Percentiles rank a stretch among this genome's conserved stretches.
Evolutionary conservation across 2,329 filamentous ascomycete species (phyloP).

Genomic region (Colletotrichum sidae): DNA sequence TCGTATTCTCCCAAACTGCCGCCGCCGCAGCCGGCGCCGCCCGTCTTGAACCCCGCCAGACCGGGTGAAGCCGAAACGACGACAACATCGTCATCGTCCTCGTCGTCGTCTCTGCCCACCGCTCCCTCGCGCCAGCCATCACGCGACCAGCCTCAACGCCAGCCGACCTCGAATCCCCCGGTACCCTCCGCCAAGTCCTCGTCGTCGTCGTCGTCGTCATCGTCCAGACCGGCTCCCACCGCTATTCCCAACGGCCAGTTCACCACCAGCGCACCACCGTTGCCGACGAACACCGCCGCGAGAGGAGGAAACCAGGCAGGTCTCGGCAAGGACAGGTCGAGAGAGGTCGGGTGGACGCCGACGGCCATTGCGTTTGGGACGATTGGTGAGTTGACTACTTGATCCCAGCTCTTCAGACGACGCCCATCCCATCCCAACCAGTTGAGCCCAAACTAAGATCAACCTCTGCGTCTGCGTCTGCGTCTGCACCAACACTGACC

Average conservation of each 20-base stretch:
- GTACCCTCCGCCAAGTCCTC: conserved; percentile 7
- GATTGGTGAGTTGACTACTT: conserved; percentile 14
- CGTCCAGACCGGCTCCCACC: conserved; percentile 1
- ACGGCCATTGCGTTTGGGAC: conserved; percentile 36
- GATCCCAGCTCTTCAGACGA: neutral
- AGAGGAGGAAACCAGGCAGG: conserved; percentile 24
- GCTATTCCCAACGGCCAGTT: conserved; percentile 14
- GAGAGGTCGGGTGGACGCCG: conserved; percentile 28
- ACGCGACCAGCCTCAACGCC: too few species aligned
- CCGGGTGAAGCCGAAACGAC: conserved; percentile 16
- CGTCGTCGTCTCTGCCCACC: too few species aligned
- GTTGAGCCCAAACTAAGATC: conserved; percentile 20
- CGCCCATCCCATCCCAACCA: conserved; percentile 7
- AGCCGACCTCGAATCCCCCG: too few species aligned
- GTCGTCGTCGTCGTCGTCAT: neutral
- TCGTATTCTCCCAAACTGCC: conserved; percentile 9
- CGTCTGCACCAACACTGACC: conserved; percentile 11
- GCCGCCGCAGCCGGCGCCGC: conserved; percentile 4
- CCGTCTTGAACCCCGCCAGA: conserved; percentile 21
- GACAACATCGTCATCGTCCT: neutral
- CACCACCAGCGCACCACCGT: neutral
- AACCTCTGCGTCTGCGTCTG: conserved; percentile 30
- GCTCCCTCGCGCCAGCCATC: too few species aligned
- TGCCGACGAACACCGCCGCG: neutral
- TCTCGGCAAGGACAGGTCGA: conserved; percentile 9